Base-by-base conservation (phyloP, 805 yeast species). In the Candida ulmi region DNA sequence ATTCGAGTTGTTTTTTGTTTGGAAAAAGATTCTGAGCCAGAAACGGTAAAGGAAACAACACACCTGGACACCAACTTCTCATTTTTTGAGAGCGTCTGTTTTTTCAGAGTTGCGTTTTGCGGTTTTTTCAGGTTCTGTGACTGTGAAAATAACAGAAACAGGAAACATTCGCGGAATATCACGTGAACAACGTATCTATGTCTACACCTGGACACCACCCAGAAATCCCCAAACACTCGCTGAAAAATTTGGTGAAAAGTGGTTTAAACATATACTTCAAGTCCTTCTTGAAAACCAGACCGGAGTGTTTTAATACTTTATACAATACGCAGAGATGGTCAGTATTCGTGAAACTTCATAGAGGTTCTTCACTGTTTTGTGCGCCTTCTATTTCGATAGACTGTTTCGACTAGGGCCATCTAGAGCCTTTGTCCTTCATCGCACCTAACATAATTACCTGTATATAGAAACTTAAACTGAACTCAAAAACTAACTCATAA, bases 281-380 rank as follows among this genome's bases (percentile, higher is more conserved):
- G 16, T 32, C 17, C 43, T 42, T 39, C 45, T 48, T 42, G 40
- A 9, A 21, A 21, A 21, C 21, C 32, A 72, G 87, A 88, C 98
- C 98, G 98, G 98, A 90, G 98, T 88, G 93, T 83, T 64, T 47
- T 44, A 47, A 43, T 49, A 49, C 45, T 45, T 62, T 57, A 55
- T 52, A 61, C 59, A 63, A 63, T 75, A 78, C 91, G 78, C 96
- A 88, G 96, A 85, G 98, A 90, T 90, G 97, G 95, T 86, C 84
- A 76, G 95, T 86, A 80, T 74, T 39, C 36, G 11, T 24, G 13
- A 11, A 17, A 28, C 24, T 26, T 26, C n/a, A 12, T 8, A 6
- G 16, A 32, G 7, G 15, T 13, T 31, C 17, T 31, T 26, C 21
- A 7, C 24, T 31, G 34, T 21, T 21, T n/a, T 31, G 26, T 31